Evolutionary conservation across 768 basidiomycete genomes (phyloP).

Genomic region (Leccinellum rugosiceps): DNA sequence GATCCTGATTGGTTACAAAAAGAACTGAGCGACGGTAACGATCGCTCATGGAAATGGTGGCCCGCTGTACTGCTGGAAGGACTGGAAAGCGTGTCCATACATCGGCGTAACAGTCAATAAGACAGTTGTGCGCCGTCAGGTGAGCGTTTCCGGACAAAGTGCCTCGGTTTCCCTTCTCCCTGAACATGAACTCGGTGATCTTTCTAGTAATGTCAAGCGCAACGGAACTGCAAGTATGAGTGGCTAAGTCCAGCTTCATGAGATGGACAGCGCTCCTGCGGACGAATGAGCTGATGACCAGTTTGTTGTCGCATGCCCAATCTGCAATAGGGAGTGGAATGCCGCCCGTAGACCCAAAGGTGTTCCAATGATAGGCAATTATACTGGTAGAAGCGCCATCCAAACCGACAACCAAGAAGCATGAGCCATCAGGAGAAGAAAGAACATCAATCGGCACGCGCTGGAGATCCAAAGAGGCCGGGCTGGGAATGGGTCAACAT

Average conservation of each 20-base stretch:
- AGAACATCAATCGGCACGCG: conserved; percentile 32
- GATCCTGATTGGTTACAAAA: conserved; percentile 41
- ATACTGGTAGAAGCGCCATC: conserved; percentile 20
- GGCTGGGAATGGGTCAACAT: conserved; percentile 29
- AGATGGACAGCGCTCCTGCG: conserved; percentile 42
- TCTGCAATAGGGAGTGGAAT: conserved; percentile 35
- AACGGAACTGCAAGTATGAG: conserved; percentile 39
- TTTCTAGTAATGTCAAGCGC: conserved; percentile 54
- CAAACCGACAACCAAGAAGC: conserved; percentile 37
- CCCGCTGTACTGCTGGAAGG: conserved; percentile 45
- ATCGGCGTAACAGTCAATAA: conserved; percentile 53
- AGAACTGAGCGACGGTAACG: conserved; percentile 35
- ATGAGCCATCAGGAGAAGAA: conserved; percentile 56
- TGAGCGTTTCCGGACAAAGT: conserved; percentile 14
- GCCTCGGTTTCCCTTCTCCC: conserved; percentile 35
- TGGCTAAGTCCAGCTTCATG: conserved; percentile 36
- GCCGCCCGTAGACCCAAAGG: conserved; percentile 52
- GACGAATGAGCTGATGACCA: conserved; percentile 45
- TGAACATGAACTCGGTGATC: conserved; percentile 56
- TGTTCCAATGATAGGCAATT: conserved; percentile 52
- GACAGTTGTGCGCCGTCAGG: conserved; percentile 41
- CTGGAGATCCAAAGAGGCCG: conserved; percentile 42
- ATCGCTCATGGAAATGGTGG: conserved; percentile 36
- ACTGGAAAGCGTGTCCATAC: conserved; percentile 63
- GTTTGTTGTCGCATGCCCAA: conserved; percentile 19